Evolutionary conservation across 352 stramenopile species (phyloP).

Genomic region (Thalassiosira mediterranea): DNA sequence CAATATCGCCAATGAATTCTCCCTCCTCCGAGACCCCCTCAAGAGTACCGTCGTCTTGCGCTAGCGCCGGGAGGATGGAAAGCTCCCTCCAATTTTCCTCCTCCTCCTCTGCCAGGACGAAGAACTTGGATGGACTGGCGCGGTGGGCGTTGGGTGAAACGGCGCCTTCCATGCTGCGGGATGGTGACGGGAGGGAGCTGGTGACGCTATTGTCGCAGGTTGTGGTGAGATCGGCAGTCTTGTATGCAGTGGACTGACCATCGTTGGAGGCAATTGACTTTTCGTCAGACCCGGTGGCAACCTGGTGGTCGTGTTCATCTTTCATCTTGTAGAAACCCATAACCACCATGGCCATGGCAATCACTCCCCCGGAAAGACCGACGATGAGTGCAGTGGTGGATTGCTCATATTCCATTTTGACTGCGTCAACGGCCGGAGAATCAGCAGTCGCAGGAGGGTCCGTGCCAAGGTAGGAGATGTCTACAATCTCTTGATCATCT

Average conservation of each 20-base stretch:
- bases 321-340: conserved; percentile 14
- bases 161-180: not conserved
- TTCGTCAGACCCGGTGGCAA: conserved; percentile 16
- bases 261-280: conserved; percentile 54
- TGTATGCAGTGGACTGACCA: conserved; percentile 25
- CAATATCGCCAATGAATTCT: not conserved
- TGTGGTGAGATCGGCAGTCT: conserved; percentile 22
- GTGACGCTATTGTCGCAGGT: conserved; percentile 14
- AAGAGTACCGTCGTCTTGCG: conserved; percentile 17
- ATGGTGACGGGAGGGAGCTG: conserved; percentile 14
- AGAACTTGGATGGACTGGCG: conserved; percentile 5
- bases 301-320: conserved; percentile 1
- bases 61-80: conserved; percentile 22
- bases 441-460: not conserved
- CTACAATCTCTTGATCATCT: conserved; percentile 2
- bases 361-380: conserved; percentile 7
- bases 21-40: conserved; percentile 18
- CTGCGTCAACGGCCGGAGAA: conserved; percentile 9
- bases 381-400: conserved; percentile 1
- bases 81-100: conserved; percentile 25
- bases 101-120: conserved; percentile 29
- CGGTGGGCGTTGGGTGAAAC: not conserved
- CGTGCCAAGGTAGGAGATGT: conserved; percentile 11
- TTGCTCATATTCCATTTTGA: not conserved
- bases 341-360: conserved; percentile 19